These are phyloP conservation scores for Leishmania major DNA, from an alignment of 208 protist species.

Conservation along the genomic window DNA sequence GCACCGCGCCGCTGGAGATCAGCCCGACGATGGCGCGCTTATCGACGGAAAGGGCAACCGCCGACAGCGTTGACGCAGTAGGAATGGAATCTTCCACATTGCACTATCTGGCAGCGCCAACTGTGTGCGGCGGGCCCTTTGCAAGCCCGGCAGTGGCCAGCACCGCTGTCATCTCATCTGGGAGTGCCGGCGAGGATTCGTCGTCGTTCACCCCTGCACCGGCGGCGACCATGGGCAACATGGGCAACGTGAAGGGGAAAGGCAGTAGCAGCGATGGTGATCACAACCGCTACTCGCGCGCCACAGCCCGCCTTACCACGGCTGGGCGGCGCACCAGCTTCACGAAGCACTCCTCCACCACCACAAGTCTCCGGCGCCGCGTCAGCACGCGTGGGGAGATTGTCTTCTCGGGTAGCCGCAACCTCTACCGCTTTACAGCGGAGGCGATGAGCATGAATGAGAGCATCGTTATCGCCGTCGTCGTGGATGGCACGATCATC, in stretches of 20 bases:
- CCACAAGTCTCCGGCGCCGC: constrained; percentile 16
- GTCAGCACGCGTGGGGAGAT: constrained; percentile 76
- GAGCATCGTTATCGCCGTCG: constrained; percentile 70
- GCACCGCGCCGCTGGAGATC: constrained; percentile 14
- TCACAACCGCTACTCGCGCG: constrained; percentile 10
- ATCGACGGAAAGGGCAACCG: neutral
- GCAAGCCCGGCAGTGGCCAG: neutral
- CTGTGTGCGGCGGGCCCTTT: constrained; percentile 3
- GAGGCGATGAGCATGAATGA: constrained; percentile 50
- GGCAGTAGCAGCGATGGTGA: neutral
- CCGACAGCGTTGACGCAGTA: neutral
- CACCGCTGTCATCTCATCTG: constrained; percentile 1
- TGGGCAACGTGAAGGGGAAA: neutral
- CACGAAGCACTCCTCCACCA: constrained; percentile 23
- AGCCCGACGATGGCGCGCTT: constrained; percentile 4
- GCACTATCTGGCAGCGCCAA: constrained; percentile 2
- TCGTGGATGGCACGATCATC: constrained; percentile 87
- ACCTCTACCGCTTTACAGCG: constrained; percentile 81
- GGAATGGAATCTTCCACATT: neutral
- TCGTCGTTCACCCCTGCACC: neutral
- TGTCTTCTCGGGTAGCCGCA: constrained; percentile 77
- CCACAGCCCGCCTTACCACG: constrained; percentile 12
- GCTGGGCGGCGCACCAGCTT: constrained; percentile 6
- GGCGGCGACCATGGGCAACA: neutral
- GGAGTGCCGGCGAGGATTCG: constrained; percentile 6